Evolutionary conservation across 768 basidiomycete genomes (phyloP), one percentile per base, ranked within the genome.

Genomic region (Termitomyces eurrhizus): DNA sequence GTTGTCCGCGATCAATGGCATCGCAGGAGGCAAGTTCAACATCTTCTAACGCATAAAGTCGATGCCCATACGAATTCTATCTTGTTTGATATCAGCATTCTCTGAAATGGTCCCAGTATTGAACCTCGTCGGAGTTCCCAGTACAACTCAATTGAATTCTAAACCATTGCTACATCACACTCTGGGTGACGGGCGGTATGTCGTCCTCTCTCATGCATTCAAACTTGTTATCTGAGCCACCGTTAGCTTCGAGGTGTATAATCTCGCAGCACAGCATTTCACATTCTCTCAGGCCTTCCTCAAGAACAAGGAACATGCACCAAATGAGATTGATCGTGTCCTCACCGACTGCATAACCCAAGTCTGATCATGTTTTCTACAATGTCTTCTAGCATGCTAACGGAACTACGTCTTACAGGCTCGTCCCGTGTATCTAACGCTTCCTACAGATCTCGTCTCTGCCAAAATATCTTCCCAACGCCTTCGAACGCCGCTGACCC

Each of bases 101-200:
- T 87, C 93, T 46, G 94, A 97, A 72, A 90, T 92, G 78, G 87
- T 98, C 4, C 95, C 95, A 9, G 82, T 96, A 1, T 77, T 98
- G 13, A 95, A 96, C 67, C 81, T 98, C 55, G 95, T 88, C 35
- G 94, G 95, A 53, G 55, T 59, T 12, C 63, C 63, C 4, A 64
- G 63, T 29, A 64, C 58, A 8, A 29, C 55, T 32, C 63, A 64
- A 18, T 58, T 62, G 26, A 49, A 35, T 2, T 57, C 55, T 5
- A 64, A 58, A 50, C 60, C 63, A 13, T 49, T 64, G 58, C 39
- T 64, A 24, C 64, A 64, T 24, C 64, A 64, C 35, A 64, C 64
- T 0, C 52, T 64, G 4, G 64, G 64, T 42, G 60, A 29, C 29
- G 29, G 29, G 29, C 29, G 29, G 29, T 29, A 29, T 1, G 29